phyloP scores from a whole-genome alignment of 305 asterid species.

The Solanum chacoense region DNA sequence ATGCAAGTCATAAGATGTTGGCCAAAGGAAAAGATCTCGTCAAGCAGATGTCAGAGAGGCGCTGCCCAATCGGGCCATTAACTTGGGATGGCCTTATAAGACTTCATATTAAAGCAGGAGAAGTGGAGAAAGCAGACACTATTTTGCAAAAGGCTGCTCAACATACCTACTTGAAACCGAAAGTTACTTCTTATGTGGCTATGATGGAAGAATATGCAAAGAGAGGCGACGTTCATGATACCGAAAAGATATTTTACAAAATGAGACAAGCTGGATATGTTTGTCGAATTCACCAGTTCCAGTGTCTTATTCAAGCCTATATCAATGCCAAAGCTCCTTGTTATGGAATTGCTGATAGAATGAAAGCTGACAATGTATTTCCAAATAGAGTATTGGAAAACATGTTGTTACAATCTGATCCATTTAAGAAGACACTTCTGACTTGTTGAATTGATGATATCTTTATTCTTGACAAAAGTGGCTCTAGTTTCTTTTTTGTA shows the following conservation, averaged over 20 bases:
- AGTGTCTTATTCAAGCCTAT: conserved; percentile 42
- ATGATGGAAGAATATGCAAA: conserved; percentile 42
- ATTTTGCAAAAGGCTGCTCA: conserved; percentile 39
- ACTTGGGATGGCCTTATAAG: conserved; percentile 62
- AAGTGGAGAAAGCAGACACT: conserved; percentile 51
- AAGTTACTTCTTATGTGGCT: conserved; percentile 26
- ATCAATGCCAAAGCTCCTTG: conserved; percentile 51
- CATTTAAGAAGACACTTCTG: background rate
- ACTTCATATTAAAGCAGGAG: conserved; percentile 59
- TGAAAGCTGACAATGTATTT: conserved; percentile 45
- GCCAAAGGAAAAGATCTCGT: conserved; percentile 65
- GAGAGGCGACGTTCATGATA: conserved; percentile 56
- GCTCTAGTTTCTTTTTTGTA: background rate
- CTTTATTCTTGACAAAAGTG: background rate
- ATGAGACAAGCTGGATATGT: conserved; percentile 42
- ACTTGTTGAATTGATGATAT: background rate
- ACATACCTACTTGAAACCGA: conserved; percentile 25
- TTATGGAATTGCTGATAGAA: conserved; percentile 58
- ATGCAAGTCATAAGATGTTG: conserved; percentile 29
- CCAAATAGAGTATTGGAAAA: background rate
- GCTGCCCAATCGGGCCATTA: conserved; percentile 35
- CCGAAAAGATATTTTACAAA: conserved; percentile 50
- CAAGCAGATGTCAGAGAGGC: conserved; percentile 47
- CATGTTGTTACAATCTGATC: background rate
- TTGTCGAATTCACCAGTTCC: conserved; percentile 22